phyloP scores from a whole-genome alignment of 2,329 filamentous ascomycete species.

The Xylariomycetidae sp. region DNA sequence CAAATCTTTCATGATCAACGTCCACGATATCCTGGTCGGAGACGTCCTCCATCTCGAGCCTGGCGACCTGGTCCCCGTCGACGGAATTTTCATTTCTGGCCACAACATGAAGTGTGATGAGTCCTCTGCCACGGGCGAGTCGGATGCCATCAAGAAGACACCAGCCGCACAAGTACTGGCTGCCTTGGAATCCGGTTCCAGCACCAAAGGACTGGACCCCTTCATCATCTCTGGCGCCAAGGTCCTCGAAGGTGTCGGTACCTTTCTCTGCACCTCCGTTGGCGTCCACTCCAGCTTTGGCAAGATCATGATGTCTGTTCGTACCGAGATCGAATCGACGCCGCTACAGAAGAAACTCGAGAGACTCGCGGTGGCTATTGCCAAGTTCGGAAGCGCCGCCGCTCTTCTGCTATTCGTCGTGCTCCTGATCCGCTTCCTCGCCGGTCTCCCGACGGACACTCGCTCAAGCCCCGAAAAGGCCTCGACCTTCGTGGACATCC shows the following conservation, averaged over 20 bases:
- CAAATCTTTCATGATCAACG: conserved; percentile 51
- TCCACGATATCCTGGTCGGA: conserved; percentile 59
- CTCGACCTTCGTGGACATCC: conserved; percentile 55
- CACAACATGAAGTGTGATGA: conserved; percentile 64
- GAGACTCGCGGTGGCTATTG: conserved; percentile 42
- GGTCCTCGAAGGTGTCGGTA: conserved; percentile 47
- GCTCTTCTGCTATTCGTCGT: conserved; percentile 73
- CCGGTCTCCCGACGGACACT: conserved; percentile 46
- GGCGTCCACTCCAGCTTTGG: conserved; percentile 50
- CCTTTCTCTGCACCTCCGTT: conserved; percentile 48
- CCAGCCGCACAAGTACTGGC: conserved; percentile 52
- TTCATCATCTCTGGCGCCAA: conserved; percentile 57
- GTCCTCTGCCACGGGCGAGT: conserved; percentile 64
- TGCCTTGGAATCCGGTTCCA: conserved; percentile 44
- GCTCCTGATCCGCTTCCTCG: conserved; percentile 71
- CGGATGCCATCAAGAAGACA: conserved; percentile 62
- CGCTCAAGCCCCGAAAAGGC: conserved; percentile 49
- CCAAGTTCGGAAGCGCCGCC: conserved; percentile 54
- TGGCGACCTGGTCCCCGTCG: conserved; percentile 60
- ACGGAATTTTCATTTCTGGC: conserved; percentile 59
- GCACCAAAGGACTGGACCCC: conserved; percentile 49
- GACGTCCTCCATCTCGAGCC: conserved; percentile 63
- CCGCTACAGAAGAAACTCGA: conserved; percentile 50
- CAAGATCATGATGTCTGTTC: conserved; percentile 50
- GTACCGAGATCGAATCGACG: conserved; percentile 45